Conservation (phyloP, 768 basidiomycete species). For the Cyclocybe aegerita region DNA sequence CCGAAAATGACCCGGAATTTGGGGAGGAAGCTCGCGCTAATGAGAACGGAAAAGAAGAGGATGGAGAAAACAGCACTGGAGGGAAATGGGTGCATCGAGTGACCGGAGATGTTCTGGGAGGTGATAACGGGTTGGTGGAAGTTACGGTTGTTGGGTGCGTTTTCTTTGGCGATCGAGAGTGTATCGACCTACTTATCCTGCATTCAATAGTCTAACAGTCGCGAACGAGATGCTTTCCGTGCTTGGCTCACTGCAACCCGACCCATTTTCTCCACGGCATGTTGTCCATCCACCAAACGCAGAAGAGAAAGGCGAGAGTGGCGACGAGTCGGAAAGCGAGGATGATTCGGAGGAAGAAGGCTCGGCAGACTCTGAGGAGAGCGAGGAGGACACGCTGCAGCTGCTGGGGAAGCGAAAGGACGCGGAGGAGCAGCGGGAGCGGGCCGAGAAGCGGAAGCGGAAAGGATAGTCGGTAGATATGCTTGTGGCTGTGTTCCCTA, state of each 20-base stretch:
- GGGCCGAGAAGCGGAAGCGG: slow-evolving; percentile 17
- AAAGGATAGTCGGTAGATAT: slow-evolving; percentile 13
- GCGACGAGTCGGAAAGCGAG: slow-evolving; percentile 18
- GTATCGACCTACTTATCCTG: background rate
- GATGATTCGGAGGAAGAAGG: slow-evolving; percentile 1
- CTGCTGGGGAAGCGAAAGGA: slow-evolving; percentile 25
- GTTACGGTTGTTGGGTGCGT: slow-evolving; percentile 90
- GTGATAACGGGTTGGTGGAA: slow-evolving; percentile 61
- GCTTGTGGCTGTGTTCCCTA: slow-evolving; percentile 20
- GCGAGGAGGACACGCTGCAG: slow-evolving; percentile 26
- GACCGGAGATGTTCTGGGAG: slow-evolving; percentile 72
- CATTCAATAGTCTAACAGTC: slow-evolving; percentile 63
- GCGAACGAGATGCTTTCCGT: slow-evolving; percentile 94
- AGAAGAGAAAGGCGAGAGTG: slow-evolving; percentile 14
- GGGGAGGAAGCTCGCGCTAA: slow-evolving; percentile 32
- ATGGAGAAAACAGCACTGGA: slow-evolving; percentile 40
- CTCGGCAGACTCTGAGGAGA: slow-evolving; percentile 21
- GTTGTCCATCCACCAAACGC: slow-evolving; percentile 21
- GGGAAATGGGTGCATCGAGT: slow-evolving; percentile 81
- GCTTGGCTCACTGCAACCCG: slow-evolving; percentile 75
- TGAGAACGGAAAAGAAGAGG: slow-evolving; percentile 17
- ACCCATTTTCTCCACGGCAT: slow-evolving; percentile 72
- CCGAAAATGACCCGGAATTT: slow-evolving; percentile 78
- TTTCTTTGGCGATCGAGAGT: background rate
- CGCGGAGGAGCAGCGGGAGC: slow-evolving; percentile 20